Base-by-base conservation (phyloP, 2,329 filamentous ascomycete species). In the Colletotrichum australisinense region DNA sequence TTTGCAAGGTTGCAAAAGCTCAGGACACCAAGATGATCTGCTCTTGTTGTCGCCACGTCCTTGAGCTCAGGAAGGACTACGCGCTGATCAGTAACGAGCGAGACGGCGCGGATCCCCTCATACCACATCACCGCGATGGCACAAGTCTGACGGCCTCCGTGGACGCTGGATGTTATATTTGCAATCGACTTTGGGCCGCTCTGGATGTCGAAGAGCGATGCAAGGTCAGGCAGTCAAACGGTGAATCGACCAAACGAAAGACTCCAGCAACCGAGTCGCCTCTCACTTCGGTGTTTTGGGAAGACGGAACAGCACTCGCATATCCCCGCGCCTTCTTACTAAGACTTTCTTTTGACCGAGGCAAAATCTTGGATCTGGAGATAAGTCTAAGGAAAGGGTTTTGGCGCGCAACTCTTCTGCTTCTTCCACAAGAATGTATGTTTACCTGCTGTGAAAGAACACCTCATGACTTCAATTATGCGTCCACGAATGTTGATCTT, bases 101-200 rank as follows among this genome's bases (percentile, higher is more conserved):
- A 22, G 19, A n/a, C 19, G 19, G 42, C 19, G 19, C n/a, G n/a
- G 19, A 22, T 19, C 3, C 1, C 16, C 8, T 0, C 0, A 19
- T n/a, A 19, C 42, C 42, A 5, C 42, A 49, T 22, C 42, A 49
- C 8, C 42, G 42, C 42, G 42, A 49, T 22, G 4, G 19, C 19
- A 11, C 8, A 19, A 49, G 19, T 22, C 19, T 49, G 4, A 49
- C 42, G 16, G 42, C 42, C 19, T 49, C 42, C 3, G 42, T 49
- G 42, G 42, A 49, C 42, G 42, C 42, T 19, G 42, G 42, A 1
- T 49, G 42, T 49, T 49, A 49, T 19, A 49, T 49, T n/a, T 49
- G 42, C 19, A 49, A 49, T n/a, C 42, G 42, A 11, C 42, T 49
- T 4, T 49, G 42, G 42, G 42, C 42, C 19, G 8, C 42, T 11